Percentiles rank a stretch among this genome's conserved stretches.
These are phyloP conservation scores for Ganoderma leucocontextum DNA, from an alignment of 1,284 basidiomycete species.

Conservation along the genomic window DNA sequence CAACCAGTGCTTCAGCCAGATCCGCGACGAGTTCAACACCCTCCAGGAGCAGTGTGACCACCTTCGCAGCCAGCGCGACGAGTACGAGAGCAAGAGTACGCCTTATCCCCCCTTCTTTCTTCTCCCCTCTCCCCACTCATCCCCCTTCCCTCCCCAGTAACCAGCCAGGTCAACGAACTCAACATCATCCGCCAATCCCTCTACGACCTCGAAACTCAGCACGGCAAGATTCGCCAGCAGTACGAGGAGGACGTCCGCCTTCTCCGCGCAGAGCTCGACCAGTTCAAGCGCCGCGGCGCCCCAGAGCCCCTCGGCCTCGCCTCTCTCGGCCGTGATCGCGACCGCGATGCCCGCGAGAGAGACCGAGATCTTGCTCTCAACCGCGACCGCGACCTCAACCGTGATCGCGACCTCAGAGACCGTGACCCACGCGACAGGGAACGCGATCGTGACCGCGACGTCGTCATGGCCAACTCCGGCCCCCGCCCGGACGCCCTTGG, in stretches of 20 bases:
- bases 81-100: slow-evolving; percentile 89
- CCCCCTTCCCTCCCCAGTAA: slow-evolving; percentile 52
- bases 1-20: slow-evolving; percentile 83
- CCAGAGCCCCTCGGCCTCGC: slow-evolving; percentile 50
- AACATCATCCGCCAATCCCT: slow-evolving; percentile 78
- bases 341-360: slow-evolving; percentile 38
- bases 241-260: slow-evolving; percentile 77
- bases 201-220: slow-evolving; percentile 81
- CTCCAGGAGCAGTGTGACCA: slow-evolving; percentile 74
- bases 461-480: slow-evolving; percentile 33
- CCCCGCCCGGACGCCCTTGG: slow-evolving; percentile 36
- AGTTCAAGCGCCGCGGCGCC: slow-evolving; percentile 42
- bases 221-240: slow-evolving; percentile 74
- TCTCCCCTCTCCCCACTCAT: slow-evolving; percentile 7
- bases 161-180: slow-evolving; percentile 75
- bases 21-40: slow-evolving; percentile 88
- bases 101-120: slow-evolving; percentile 22
- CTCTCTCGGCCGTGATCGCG: slow-evolving; percentile 42
- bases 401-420: slow-evolving; percentile 42
- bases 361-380: slow-evolving; percentile 44
- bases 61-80: slow-evolving; percentile 85
- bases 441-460: slow-evolving; percentile 41
- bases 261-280: slow-evolving; percentile 40
- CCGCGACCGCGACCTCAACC: slow-evolving; percentile 37
- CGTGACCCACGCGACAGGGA: slow-evolving; percentile 37